phyloP scores from a whole-genome alignment of 257 asterid species.

The Solanum microdontum region DNA sequence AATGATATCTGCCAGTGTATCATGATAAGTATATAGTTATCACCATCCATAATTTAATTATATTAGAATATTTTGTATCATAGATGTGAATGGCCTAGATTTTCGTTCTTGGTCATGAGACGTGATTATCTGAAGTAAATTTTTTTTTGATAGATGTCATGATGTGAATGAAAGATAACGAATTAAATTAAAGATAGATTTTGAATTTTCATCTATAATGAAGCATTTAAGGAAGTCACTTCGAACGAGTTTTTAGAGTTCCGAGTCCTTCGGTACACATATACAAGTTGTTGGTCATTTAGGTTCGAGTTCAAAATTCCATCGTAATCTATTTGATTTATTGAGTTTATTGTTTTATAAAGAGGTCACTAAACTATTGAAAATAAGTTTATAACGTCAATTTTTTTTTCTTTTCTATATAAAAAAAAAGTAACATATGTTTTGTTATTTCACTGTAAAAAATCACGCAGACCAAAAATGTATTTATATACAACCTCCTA shows the following conservation, averaged over 20 bases:
- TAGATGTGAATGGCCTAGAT: neutral
- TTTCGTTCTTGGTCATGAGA: neutral
- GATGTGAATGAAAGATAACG: neutral
- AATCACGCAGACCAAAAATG: neutral
- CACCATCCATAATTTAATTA: neutral
- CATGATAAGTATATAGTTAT: neutral
- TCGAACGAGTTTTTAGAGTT: neutral
- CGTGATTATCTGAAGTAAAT: neutral
- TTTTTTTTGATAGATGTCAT: too few species aligned
- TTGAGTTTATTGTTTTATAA: neutral
- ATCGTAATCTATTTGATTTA: too few species aligned
- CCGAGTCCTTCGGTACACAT: too few species aligned
- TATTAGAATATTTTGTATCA: too few species aligned
- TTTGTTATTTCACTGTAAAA: neutral
- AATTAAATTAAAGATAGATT: too few species aligned
- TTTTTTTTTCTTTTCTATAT: too few species aligned
- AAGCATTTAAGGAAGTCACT: neutral
- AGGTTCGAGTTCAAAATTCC: too few species aligned
- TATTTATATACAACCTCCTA: neutral
- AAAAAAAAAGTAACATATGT: neutral
- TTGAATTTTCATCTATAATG: neutral
- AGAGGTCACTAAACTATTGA: neutral
- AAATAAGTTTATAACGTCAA: neutral
- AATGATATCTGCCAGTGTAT: neutral
- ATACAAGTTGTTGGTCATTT: too few species aligned